Base-by-base conservation (phyloP, 2,329 filamentous ascomycete species). In the Periconia sp. region DNA sequence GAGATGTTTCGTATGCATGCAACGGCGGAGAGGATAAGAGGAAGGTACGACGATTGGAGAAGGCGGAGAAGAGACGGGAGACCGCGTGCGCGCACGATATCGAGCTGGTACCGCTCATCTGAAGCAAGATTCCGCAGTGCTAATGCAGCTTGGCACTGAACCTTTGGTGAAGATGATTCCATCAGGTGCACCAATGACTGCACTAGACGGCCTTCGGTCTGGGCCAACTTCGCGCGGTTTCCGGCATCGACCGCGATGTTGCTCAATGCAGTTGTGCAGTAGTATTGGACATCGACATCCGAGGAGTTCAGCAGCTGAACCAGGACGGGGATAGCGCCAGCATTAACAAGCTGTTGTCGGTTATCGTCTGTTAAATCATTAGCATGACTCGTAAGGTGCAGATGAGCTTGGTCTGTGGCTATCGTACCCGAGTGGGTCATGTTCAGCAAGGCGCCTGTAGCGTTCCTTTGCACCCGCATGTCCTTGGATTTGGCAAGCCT, bases 1-100 rank as follows among this genome's bases (percentile, higher is more conserved):
- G 93, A 97, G 62, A 99, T 99, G 74, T 99, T 99, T 65, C 94
- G 89, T 72, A 99, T 99, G 72, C 94, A 99, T 47, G 94, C 94
- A 59, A 99, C 94, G 44, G 94, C 94, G 18, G 93, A 97, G 40
- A 97, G 86, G 55, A 97, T 97, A 50, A 99, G 85, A 13, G 94
- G 94, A 10, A 97, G 85, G 66, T 97, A 97, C 13, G 92, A 95
- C 1, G 93, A 97, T 75, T 97, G 92, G 18, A 99, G 82, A 17
- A 99, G 87, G 60, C 91, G 89, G 50, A 97, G 84, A 44, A 99
- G 84, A 31, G 93, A 91, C 45, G 85, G 85, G 17, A 99, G 84
- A 20, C 94, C 94, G 61, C 90, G 87, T 41, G 92, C 89, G 57
- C 92, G 87, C 40, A 99, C 94, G 64, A 99, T 97, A 70, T 99